Percentiles rank a stretch among this genome's conserved stretches.
phyloP scores from a whole-genome alignment of 305 asterid genomes.

The Lippia alba region DNA sequence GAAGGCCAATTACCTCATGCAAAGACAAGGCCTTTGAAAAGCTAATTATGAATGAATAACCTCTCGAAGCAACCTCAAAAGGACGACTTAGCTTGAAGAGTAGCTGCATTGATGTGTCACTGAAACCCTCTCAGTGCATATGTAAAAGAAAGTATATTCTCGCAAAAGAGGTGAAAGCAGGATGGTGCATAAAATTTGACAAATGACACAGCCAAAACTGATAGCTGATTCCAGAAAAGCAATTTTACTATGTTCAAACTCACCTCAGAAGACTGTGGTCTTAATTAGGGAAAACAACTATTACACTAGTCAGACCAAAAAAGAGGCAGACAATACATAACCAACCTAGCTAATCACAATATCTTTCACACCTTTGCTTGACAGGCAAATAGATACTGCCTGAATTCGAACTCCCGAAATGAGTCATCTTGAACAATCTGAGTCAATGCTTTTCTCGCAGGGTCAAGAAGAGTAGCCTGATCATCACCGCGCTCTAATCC shows the following conservation, averaged over 20 bases:
- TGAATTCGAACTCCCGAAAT: conserved; percentile 94
- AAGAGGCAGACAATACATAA: conserved; percentile 29
- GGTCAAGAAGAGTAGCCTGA: conserved; percentile 84
- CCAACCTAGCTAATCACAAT: conserved; percentile 36
- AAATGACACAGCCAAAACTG: conserved; percentile 21
- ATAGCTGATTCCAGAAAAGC: conserved; percentile 11
- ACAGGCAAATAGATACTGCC: conserved; percentile 97
- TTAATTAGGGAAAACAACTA: conserved; percentile 17
- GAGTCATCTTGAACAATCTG: conserved; percentile 94
- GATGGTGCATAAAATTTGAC: conserved; percentile 15
- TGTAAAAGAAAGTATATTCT: conserved; percentile 28
- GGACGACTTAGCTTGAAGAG: conserved; percentile 91
- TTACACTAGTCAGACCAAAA: conserved; percentile 19
- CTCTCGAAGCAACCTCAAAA: conserved; percentile 96
- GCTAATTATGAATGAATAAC: conserved; percentile 93
- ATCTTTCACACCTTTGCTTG: conserved; percentile 87
- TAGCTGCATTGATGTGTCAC: conserved; percentile 60
- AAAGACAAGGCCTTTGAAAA: conserved; percentile 84
- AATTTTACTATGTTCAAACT: conserved; percentile 24
- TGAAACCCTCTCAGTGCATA: conserved; percentile 40
- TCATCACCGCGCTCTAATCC: conserved; percentile 92
- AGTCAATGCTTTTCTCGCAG: conserved; percentile 70
- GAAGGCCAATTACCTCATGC: conserved; percentile 74
- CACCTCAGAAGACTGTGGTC: conserved; percentile 26
- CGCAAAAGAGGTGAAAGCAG: conserved; percentile 32